phyloP scores from a whole-genome alignment of 2,329 filamentous ascomycete genomes.

The Trichoderma lentiforme region DNA sequence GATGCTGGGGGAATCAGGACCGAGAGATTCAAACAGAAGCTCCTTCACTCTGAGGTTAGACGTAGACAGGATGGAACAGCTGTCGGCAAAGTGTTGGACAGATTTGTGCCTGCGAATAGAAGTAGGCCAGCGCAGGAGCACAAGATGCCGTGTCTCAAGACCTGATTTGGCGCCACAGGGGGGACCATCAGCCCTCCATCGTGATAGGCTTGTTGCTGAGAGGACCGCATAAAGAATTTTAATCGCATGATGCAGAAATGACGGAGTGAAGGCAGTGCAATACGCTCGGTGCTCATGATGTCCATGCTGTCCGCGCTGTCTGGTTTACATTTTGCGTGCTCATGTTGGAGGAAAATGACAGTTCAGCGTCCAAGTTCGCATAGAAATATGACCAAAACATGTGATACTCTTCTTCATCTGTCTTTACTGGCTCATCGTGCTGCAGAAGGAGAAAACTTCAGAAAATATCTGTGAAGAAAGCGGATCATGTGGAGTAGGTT shows the following conservation, averaged over 20 bases:
- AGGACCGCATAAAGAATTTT: not conserved
- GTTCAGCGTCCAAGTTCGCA: not conserved
- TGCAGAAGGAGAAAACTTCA: not conserved
- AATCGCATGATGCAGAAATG: not conserved
- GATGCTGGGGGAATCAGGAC: not conserved
- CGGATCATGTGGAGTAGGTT: not conserved
- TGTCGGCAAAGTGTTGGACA: not conserved
- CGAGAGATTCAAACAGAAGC: too few species aligned
- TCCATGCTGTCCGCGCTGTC: not conserved
- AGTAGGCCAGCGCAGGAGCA: not conserved
- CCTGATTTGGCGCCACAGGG: not conserved
- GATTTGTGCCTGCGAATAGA: not conserved
- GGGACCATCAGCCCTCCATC: not conserved
- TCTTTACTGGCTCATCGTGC: not conserved
- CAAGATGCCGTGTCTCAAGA: not conserved
- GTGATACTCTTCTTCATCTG: not conserved
- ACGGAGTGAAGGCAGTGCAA: not conserved
- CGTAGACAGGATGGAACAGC: not conserved
- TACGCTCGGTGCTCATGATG: not conserved
- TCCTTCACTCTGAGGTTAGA: not conserved
- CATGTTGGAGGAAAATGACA: not conserved
- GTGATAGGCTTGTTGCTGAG: not conserved
- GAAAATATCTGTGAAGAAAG: not conserved
- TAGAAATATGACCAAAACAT: not conserved
- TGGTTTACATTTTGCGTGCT: not conserved